A percentile compares a stretch with the other conserved stretches of the same genome.
phyloP scores from a whole-genome alignment of 164 flowering plant species.

The Vitis cinerea region DNA sequence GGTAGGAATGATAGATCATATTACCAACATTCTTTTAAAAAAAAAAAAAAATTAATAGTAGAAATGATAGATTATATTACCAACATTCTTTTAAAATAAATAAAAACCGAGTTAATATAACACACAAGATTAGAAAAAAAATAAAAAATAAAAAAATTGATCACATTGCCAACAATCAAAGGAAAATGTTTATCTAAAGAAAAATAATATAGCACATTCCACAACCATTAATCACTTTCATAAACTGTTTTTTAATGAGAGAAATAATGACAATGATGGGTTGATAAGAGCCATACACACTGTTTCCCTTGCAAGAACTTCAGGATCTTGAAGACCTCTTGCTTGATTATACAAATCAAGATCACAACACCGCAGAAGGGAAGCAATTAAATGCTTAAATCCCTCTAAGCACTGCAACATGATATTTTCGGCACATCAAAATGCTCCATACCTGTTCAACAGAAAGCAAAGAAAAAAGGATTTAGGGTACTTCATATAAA shows the following conservation, averaged over 20 bases:
- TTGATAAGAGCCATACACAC: slow-evolving; percentile 56
- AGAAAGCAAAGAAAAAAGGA: slow-evolving; percentile 4
- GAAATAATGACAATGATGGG: background rate
- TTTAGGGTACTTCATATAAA: background rate
- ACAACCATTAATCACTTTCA: too few species aligned
- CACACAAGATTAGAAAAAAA: too few species aligned
- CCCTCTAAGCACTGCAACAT: slow-evolving; percentile 88
- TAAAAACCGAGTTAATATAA: too few species aligned
- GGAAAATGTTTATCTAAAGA: too few species aligned
- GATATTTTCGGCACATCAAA: slow-evolving; percentile 46
- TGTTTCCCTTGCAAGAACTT: slow-evolving; percentile 75
- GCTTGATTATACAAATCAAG: slow-evolving; percentile 49
- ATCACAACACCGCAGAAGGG: slow-evolving; percentile 63
- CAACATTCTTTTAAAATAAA: too few species aligned
- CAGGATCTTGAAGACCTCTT: slow-evolving; percentile 74
- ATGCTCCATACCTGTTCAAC: slow-evolving; percentile 61
- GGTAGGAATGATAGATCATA: background rate
- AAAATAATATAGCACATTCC: too few species aligned
- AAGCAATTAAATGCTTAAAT: slow-evolving; percentile 55
- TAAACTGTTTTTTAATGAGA: background rate
- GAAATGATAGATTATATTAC: too few species aligned
- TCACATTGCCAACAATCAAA: too few species aligned
- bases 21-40: too few species aligned
- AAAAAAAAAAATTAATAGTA: too few species aligned
- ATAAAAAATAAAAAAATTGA: too few species aligned